Conservation (phyloP, 345 rosid genomes). For the Hypericum perforatum region DNA sequence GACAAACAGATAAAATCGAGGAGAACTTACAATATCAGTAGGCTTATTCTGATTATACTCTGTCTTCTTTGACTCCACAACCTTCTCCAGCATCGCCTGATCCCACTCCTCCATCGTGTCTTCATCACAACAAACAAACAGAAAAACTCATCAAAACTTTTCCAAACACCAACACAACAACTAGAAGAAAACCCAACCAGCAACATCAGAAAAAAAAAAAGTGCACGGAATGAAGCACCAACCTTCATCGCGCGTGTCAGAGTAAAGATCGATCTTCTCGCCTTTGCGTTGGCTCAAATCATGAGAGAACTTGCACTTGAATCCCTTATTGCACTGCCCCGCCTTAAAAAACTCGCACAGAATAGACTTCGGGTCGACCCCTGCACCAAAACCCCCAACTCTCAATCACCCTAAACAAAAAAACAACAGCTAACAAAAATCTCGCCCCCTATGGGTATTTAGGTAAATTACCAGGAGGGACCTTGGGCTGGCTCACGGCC, state of each 20-base stretch:
- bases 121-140: constrained; percentile 13
- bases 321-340: constrained; percentile 84
- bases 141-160: not conserved
- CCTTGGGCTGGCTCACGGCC: constrained; percentile 93
- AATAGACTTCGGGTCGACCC: constrained; percentile 96
- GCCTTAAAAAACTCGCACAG: constrained; percentile 81
- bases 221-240: constrained; percentile 1
- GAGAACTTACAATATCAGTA: constrained; percentile 68
- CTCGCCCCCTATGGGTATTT: too few species aligned
- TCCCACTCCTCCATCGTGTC: constrained; percentile 98
- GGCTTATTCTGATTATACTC: constrained; percentile 92
- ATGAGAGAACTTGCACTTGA: constrained; percentile 94
- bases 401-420: not conserved
- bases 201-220: not conserved
- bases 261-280: constrained; percentile 81
- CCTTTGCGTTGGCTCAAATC: constrained; percentile 97
- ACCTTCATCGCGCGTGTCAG: constrained; percentile 88
- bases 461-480: constrained; percentile 47
- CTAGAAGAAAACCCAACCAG: not conserved
- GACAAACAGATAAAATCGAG: not conserved
- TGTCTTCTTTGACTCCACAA: constrained; percentile 67
- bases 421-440: not conserved
- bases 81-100: constrained; percentile 87
- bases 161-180: not conserved
- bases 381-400: constrained; percentile 20